Percentiles rank a stretch among this genome's conserved stretches.
phyloP scores from a whole-genome alignment of 116 monocot genomes.

The Trichopus zeylanicus region DNA sequence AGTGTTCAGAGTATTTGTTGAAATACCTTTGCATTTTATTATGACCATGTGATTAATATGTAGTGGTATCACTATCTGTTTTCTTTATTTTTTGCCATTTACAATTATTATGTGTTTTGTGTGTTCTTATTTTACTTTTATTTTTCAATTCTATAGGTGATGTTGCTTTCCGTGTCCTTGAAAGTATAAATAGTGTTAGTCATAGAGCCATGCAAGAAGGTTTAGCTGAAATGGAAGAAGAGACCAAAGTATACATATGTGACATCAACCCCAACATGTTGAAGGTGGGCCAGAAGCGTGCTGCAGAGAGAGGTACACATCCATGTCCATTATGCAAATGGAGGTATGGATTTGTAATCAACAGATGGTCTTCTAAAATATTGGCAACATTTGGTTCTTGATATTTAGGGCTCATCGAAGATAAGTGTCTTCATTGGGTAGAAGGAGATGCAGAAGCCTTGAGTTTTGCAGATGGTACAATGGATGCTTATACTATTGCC shows the following conservation, averaged over 20 bases:
- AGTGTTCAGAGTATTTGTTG: no score
- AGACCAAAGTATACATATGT: conserved; percentile 66
- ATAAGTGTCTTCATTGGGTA: conserved; percentile 58
- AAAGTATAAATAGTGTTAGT: conserved; percentile 65
- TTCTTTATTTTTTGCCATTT: background rate
- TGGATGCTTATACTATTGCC: conserved; percentile 97
- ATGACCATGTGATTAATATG: no score
- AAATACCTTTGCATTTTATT: no score
- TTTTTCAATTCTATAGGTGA: conserved; percentile 37
- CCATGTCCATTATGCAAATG: no score
- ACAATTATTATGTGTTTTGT: no score
- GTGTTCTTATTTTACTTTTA: background rate
- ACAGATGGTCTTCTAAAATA: no score
- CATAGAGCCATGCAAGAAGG: conserved; percentile 41
- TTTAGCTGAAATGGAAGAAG: conserved; percentile 44
- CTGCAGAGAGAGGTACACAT: background rate
- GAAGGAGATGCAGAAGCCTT: conserved; percentile 98
- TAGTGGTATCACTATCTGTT: no score
- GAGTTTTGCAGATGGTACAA: conserved; percentile 64
- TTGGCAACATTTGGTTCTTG: no score
- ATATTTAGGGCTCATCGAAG: conserved; percentile 44
- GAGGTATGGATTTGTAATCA: no score
- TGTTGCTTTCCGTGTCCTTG: conserved; percentile 79
- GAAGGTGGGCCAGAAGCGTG: conserved; percentile 61
- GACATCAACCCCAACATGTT: conserved; percentile 96